Evolutionary conservation across 2,329 filamentous ascomycete species (phyloP), one percentile per base, ranked within the genome.

Genomic region (Colletotrichum sp.): DNA sequence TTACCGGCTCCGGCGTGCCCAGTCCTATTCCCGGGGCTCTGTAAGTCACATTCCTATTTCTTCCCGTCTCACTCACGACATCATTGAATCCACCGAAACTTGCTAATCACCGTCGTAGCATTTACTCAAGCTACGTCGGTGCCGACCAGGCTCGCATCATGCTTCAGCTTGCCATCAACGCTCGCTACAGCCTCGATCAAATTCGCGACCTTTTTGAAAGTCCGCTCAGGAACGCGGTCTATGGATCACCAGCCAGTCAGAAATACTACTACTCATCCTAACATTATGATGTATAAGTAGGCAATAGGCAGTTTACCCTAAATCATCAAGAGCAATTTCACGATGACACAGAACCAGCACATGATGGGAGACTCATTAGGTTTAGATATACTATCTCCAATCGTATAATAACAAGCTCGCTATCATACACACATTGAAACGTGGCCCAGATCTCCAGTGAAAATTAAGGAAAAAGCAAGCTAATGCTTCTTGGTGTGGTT

Each of bases 81-180:
- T 24, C 24, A 24, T 24, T 24, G 24, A 24, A 24, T 24, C 24
- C 24, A 24, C 24, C 24, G 24, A 24, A 24, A 24, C 24, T 24
- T 24, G 24, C 24, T 24, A 24, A 24, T 24, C 24, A 24, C 24
- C 24, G 24, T 61, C 30, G 13, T 21, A 81, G 80, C 4, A 79
- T 83, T 67, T 80, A 79, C 64, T 79, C 80, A 8, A 79, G 78
- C 52, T 82, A 81, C 32, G 48, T 83, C 18, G 79, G 80, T 1
- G 81, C 73, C 8, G 80, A 82, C n/a, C 82, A 84, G 70, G 80
- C 79, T 8, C 77, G 80, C 6, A 79, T 83, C 13, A 80, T 83
- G 79, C 78, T 83, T 1, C 82, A 84, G 76, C 80, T 83, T 9
- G 80, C 82, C 4, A 74, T 84, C 21, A 79, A 79, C 36, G 78